Percentiles rank a stretch among this genome's conserved stretches.
phyloP scores from a whole-genome alignment of 176 grass and related monocot genomes.

The Saccharum officinarum region DNA sequence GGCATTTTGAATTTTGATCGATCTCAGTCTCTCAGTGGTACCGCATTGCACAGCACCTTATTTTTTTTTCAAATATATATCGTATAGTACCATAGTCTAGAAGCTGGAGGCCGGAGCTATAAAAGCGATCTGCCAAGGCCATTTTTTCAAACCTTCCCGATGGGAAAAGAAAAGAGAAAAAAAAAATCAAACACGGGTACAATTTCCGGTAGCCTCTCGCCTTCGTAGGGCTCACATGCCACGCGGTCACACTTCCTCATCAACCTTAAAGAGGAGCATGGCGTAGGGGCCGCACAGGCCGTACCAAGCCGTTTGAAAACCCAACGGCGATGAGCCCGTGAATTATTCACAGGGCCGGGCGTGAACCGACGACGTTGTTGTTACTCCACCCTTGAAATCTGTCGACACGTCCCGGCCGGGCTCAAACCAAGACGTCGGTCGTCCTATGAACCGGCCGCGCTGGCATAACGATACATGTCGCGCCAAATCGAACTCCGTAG shows the following conservation, averaged over 20 bases:
- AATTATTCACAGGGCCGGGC: not conserved
- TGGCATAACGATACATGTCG: not conserved
- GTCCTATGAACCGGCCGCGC: not conserved
- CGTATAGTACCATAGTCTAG: not conserved
- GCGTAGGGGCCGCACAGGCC: not conserved
- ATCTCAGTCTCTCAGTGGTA: not conserved
- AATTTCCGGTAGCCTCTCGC: not conserved
- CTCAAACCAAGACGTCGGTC: not conserved
- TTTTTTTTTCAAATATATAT: too few relatives aligned
- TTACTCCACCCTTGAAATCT: not conserved
- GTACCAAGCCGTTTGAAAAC: not conserved
- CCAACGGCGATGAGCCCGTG: not conserved
- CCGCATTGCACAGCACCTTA: not conserved
- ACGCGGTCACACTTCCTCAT: not conserved
- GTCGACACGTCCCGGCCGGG: not conserved
- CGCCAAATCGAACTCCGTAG: not conserved
- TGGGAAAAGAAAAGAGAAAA: not conserved
- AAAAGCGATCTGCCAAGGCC: not conserved
- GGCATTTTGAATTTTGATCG: not conserved
- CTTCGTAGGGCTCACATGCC: not conserved
- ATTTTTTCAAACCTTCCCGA: constrained; percentile 3
- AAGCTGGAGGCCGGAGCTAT: not conserved
- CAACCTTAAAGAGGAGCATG: constrained; percentile 3
- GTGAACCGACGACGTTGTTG: not conserved
- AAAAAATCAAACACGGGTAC: not conserved